These are phyloP conservation scores for Castanospermum australe DNA, from an alignment of 306 rosid species.

Conservation along the genomic window DNA sequence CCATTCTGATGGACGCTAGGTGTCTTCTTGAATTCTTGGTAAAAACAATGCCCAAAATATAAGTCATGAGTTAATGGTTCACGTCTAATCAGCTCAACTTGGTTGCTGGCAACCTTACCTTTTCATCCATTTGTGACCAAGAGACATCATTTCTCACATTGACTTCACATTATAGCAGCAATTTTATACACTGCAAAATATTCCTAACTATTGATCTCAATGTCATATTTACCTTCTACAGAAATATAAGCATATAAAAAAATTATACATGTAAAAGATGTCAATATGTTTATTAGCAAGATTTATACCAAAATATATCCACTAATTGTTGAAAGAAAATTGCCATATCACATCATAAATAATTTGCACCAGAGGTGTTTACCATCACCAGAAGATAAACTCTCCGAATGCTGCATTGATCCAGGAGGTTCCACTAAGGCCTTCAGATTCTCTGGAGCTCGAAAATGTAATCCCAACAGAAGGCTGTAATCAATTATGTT, in stretches of 20 bases:
- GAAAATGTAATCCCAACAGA: slow-evolving; percentile 88
- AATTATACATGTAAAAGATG: not conserved
- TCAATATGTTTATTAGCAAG: slow-evolving; percentile 9
- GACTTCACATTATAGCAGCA: not conserved
- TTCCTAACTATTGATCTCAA: not conserved
- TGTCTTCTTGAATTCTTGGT: not conserved
- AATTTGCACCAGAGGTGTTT: slow-evolving; percentile 23
- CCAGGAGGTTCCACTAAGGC: slow-evolving; percentile 53
- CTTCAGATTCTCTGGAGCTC: slow-evolving; percentile 90
- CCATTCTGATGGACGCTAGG: not conserved
- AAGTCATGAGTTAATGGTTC: not conserved
- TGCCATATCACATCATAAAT: not conserved
- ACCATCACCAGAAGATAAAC: slow-evolving; percentile 48
- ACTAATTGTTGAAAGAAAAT: slow-evolving; percentile 10
- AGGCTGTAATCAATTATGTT: slow-evolving; percentile 84
- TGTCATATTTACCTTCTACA: not conserved
- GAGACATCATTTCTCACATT: not conserved
- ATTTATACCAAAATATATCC: not conserved
- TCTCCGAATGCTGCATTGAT: slow-evolving; percentile 34
- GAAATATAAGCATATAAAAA: not conserved
- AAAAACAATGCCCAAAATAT: not conserved
- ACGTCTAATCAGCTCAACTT: not conserved
- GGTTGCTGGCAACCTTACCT: not conserved
- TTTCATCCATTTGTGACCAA: not conserved
- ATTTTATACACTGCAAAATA: not conserved